A percentile compares a stretch with the other conserved stretches of the same genome.
These are phyloP conservation scores for Sordariomycetes sp. DNA, from an alignment of 2,329 filamentous ascomycete genomes.

Conservation along the genomic window DNA sequence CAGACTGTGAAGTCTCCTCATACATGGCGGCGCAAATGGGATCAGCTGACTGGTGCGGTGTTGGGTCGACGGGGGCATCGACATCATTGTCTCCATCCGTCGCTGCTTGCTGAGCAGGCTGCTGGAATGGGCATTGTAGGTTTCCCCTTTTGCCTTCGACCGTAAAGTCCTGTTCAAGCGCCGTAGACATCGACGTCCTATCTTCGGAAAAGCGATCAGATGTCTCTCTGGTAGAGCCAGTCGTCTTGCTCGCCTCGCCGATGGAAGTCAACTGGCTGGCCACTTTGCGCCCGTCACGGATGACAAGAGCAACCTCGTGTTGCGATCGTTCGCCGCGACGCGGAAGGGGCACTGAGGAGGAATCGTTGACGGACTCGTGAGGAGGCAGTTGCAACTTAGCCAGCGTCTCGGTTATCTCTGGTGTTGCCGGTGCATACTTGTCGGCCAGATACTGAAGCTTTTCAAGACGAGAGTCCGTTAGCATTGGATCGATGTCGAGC, in stretches of 20 bases:
- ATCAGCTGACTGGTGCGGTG: conserved; percentile 42
- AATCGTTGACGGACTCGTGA: conserved; percentile 37
- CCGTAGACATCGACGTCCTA: conserved; percentile 50
- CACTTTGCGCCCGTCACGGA: conserved; percentile 53
- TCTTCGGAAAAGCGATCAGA: conserved; percentile 33
- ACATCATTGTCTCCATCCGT: conserved; percentile 16
- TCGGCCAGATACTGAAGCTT: conserved; percentile 58
- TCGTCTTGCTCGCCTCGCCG: conserved; percentile 41
- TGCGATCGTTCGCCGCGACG: conserved; percentile 30
- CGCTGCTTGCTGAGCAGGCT: conserved; percentile 15
- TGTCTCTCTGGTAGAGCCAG: conserved; percentile 37
- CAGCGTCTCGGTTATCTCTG: conserved; percentile 58
- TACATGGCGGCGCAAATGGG: conserved; percentile 57
- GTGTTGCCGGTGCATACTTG: conserved; percentile 56
- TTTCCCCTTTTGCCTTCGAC: conserved; percentile 72
- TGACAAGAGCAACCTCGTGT: conserved; percentile 53
- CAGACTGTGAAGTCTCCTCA: conserved; percentile 49
- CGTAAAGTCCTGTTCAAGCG: conserved; percentile 84
- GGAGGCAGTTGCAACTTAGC: conserved; percentile 57
- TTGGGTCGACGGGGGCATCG: conserved; percentile 22
- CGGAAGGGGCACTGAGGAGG: conserved; percentile 44
- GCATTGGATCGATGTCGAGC: conserved; percentile 4
- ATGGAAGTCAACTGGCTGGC: conserved; percentile 42
- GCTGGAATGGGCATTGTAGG: conserved; percentile 71
- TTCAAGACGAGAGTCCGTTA: conserved; percentile 7